These are phyloP conservation scores for Nasturtium officinale DNA, from an alignment of 345 rosid species.

Conservation along the genomic window DNA sequence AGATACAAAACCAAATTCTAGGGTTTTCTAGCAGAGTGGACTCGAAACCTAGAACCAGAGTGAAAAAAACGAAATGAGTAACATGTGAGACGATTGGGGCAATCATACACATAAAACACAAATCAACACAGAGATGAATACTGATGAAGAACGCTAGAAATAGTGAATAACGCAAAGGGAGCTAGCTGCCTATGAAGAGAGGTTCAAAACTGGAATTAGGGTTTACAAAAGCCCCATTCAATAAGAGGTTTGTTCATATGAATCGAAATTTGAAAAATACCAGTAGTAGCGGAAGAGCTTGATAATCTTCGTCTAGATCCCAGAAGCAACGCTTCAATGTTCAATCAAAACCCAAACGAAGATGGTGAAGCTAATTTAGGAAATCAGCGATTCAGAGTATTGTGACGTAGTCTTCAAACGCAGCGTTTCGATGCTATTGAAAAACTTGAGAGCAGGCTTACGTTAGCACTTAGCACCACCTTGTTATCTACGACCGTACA, in stretches of 20 bases:
- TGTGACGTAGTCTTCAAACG: constrained; percentile 2
- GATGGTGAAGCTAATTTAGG: constrained; percentile 25
- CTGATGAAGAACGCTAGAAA: constrained; percentile 4
- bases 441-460: not conserved
- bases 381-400: constrained; percentile 23
- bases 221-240: constrained; percentile 22
- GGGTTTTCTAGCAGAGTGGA: constrained; percentile 42
- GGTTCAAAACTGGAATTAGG: constrained; percentile 35
- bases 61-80: constrained; percentile 30
- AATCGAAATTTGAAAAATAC: constrained; percentile 17
- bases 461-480: not conserved
- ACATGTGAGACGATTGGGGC: not conserved
- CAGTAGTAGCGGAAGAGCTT: constrained; percentile 20
- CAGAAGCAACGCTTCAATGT: constrained; percentile 31
- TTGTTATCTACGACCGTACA: not conserved
- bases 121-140: constrained; percentile 2
- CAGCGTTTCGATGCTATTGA: constrained; percentile 1
- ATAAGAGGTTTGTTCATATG: not conserved
- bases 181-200: constrained; percentile 11
- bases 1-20: constrained; percentile 3
- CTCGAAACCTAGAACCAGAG: constrained; percentile 37
- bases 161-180: not conserved
- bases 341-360: constrained; percentile 22
- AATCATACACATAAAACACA: constrained; percentile 5
- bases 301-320: constrained; percentile 27